A percentile compares a stretch with the other conserved stretches of the same genome.
These are phyloP conservation scores for Phytophthora litchii DNA, from an alignment of 352 stramenopile species.

Conservation along the genomic window DNA sequence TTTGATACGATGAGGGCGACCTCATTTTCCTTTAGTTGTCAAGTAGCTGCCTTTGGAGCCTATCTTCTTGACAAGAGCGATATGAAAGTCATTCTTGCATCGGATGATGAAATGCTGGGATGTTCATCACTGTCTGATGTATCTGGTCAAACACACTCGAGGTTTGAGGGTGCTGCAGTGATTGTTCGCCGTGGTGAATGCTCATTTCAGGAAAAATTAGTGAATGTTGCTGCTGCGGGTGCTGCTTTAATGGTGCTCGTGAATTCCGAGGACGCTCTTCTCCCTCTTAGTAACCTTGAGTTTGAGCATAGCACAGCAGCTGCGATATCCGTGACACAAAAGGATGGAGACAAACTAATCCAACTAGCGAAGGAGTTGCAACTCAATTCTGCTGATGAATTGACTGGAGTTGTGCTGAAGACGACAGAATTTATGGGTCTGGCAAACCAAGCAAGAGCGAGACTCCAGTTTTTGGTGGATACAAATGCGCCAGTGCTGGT, in stretches of 20 bases:
- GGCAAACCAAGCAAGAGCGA: slow-evolving; percentile 30
- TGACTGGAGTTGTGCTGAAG: neutral
- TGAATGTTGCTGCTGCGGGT: slow-evolving; percentile 22
- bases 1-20: neutral
- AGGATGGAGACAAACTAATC: slow-evolving; percentile 38
- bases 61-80: slow-evolving; percentile 19
- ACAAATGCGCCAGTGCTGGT: slow-evolving; percentile 39
- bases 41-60: slow-evolving; percentile 40
- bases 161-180: slow-evolving; percentile 20
- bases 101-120: slow-evolving; percentile 22
- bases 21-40: slow-evolving; percentile 27
- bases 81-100: slow-evolving; percentile 20
- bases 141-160: neutral
- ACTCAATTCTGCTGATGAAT: neutral
- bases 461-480: slow-evolving; percentile 41
- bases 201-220: slow-evolving; percentile 47
- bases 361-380: slow-evolving; percentile 4
- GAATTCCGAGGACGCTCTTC: slow-evolving; percentile 39
- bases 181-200: slow-evolving; percentile 45
- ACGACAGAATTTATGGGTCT: slow-evolving; percentile 2
- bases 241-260: slow-evolving; percentile 45
- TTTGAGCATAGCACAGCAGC: slow-evolving; percentile 18
- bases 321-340: slow-evolving; percentile 31
- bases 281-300: slow-evolving; percentile 35
- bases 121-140: slow-evolving; percentile 17